Evolutionary conservation across 2,329 filamentous ascomycete species (phyloP).

Genomic region (Teratosphaeria viscida): DNA sequence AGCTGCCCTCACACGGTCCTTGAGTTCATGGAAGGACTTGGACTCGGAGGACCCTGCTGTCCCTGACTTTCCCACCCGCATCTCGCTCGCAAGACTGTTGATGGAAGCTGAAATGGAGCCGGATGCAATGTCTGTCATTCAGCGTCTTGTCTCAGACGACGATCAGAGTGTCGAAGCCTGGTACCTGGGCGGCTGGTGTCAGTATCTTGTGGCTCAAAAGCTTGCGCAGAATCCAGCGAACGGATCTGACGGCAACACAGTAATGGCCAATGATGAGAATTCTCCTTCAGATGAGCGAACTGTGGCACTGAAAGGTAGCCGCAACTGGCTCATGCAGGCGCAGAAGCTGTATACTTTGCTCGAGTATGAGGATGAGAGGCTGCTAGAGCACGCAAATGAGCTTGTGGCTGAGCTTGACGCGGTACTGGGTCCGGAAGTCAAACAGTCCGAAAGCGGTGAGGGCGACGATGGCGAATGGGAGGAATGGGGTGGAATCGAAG

Average conservation of each 20-base stretch:
- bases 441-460: constrained; percentile 25
- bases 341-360: constrained; percentile 66
- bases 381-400: constrained; percentile 66
- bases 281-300: constrained; percentile 35
- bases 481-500: constrained; percentile 26
- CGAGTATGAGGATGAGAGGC: constrained; percentile 74
- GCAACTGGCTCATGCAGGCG: constrained; percentile 74
- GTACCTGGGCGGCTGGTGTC: constrained; percentile 93
- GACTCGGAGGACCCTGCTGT: constrained; percentile 60
- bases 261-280: constrained; percentile 5
- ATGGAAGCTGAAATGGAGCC: constrained; percentile 85
- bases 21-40: constrained; percentile 74
- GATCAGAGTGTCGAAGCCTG: constrained; percentile 91
- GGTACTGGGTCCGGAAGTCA: constrained; percentile 31
- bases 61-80: constrained; percentile 76
- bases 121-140: constrained; percentile 74
- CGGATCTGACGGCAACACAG: constrained; percentile 6
- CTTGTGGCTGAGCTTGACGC: constrained; percentile 45
- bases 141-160: constrained; percentile 75
- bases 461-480: constrained; percentile 28
- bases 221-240: constrained; percentile 30
- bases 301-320: constrained; percentile 59
- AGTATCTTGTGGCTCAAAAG: constrained; percentile 69
- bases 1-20: constrained; percentile 65
- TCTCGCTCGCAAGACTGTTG: constrained; percentile 72